Base-by-base conservation (phyloP, 2,329 filamentous ascomycete genomes). In the Aureobasidium subglaciale region DNA sequence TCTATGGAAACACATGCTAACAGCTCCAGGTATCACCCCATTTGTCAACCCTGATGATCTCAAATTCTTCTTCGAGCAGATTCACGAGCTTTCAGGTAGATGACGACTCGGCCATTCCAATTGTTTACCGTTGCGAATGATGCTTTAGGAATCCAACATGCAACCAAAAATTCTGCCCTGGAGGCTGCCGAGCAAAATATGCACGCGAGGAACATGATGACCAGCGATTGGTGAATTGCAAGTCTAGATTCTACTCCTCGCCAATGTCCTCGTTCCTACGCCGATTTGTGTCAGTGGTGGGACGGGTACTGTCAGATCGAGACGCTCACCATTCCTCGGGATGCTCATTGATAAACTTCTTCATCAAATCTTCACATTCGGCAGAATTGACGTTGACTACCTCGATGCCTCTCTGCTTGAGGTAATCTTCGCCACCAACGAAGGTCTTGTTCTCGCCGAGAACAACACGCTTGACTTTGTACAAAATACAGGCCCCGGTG, bases 21-120 rank as follows among this genome's bases (percentile, higher is more conserved):
- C 32, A 57, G 6, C 62, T 67, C 27, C 64, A 93, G 89, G 90
- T 59, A 90, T 99, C 61, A 99, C 93, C 29, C 93, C 93, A 0
- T 87, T 91, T 61, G 93, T 99, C 54, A 87, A 97, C 63, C 93
- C 93, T 0, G 90, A 97, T 48, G 86, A 96, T 70, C 76, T 99
- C 63, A 92, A 84, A 69, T 95, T 95, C 74, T 99, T 88, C 76
- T 92, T 99, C 62, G 78, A 95, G 67, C 93, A 99, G 72, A 84
- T 97, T 56, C 90, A 96, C 70, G 65, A 68, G 59, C 60, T 71
- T 59, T 65, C 68, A 68, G 68, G 68, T 71, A 70, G 63, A 63
- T 71, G 67, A 71, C 59, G 58, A 60, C 55, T 54, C 56, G 38
- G 49, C 16, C 55, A 22, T 46, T 38, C 43, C 54, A 58, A 59